Evolutionary conservation across 202 grass and related monocot species (phyloP).

Genomic region (Digitaria exilis): DNA sequence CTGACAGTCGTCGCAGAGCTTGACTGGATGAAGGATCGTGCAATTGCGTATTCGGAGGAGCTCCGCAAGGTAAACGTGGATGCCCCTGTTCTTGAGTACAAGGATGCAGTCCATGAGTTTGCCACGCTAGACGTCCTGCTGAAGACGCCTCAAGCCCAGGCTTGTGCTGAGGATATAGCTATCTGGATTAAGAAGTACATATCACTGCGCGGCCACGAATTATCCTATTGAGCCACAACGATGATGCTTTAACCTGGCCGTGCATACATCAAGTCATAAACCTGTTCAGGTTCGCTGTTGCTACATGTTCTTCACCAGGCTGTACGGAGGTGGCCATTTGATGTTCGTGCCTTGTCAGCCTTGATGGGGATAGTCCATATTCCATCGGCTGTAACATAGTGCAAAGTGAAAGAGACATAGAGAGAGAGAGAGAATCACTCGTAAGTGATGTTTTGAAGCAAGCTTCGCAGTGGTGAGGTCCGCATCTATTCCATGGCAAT

Average conservation of each 20-base stretch:
- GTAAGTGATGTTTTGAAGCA: background rate
- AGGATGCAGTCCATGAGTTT: conserved; percentile 76
- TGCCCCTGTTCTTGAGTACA: conserved; percentile 73
- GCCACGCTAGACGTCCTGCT: conserved; percentile 64
- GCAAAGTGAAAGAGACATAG: background rate
- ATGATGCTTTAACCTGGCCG: conserved; percentile 30
- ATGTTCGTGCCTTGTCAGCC: background rate
- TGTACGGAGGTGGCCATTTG: background rate
- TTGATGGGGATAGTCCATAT: background rate
- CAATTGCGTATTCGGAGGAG: conserved; percentile 66
- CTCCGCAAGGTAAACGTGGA: conserved; percentile 77
- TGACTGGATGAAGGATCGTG: conserved; percentile 84
- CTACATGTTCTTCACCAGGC: background rate
- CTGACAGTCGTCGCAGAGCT: conserved; percentile 73
- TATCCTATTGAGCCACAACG: conserved; percentile 54
- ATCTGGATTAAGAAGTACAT: conserved; percentile 92
- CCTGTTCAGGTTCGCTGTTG: background rate
- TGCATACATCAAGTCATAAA: background rate
- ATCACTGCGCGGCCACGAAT: conserved; percentile 68
- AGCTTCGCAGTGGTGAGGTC: background rate
- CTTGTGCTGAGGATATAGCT: conserved; percentile 68
- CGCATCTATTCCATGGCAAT: background rate
- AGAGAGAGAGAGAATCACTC: background rate
- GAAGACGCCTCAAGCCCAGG: conserved; percentile 61
- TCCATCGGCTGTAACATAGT: background rate